phyloP scores from a whole-genome alignment of 2,329 filamentous ascomycete genomes.

The Aspergillus nomiae region DNA sequence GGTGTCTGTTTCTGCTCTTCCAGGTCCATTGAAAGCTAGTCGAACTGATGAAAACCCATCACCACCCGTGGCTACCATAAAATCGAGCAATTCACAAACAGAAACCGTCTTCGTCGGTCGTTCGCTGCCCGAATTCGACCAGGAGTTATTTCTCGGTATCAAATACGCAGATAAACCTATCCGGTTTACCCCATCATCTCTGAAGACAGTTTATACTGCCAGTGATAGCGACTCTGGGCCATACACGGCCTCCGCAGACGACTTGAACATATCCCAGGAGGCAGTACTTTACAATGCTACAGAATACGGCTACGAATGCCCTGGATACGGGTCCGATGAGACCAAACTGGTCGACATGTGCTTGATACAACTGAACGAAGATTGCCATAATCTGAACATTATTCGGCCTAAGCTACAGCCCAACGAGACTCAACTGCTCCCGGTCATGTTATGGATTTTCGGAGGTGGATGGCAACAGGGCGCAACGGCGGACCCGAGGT shows the following conservation, averaged over 20 bases:
- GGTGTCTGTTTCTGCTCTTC: not conserved
- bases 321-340: constrained; percentile 33
- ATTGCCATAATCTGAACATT: constrained; percentile 33
- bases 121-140: constrained; percentile 27
- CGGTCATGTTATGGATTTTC: constrained; percentile 36
- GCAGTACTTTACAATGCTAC: constrained; percentile 30
- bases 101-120: constrained; percentile 30
- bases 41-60: not conserved
- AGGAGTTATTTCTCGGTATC: constrained; percentile 33
- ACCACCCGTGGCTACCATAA: not conserved
- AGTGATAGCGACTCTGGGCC: constrained; percentile 25
- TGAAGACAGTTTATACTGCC: constrained; percentile 25
- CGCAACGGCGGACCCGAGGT: constrained; percentile 34
- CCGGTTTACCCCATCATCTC: constrained; percentile 27
- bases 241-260: not conserved
- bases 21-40: not conserved
- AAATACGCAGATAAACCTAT: constrained; percentile 31
- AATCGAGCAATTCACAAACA: not conserved
- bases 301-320: constrained; percentile 34
- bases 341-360: constrained; percentile 24
- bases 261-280: not conserved
- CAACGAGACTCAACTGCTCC: constrained; percentile 17
- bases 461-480: constrained; percentile 35
- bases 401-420: constrained; percentile 19
- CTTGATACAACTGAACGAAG: constrained; percentile 23